Base-by-base conservation (phyloP, 2,329 filamentous ascomycete species). In the Arthrinium puccinioides region DNA sequence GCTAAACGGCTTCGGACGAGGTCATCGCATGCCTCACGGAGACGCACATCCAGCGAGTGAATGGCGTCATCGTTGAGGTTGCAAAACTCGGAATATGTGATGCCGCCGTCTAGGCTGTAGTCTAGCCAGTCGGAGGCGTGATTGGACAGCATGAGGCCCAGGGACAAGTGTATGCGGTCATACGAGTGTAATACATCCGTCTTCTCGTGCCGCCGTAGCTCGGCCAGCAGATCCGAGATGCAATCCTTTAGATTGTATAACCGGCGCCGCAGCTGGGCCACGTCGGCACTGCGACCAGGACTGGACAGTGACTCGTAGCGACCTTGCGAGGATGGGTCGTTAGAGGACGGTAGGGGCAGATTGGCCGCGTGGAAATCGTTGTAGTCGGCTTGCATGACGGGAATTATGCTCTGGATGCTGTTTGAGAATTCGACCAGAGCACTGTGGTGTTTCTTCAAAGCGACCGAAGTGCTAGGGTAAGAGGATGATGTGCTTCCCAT, bases 171-270 rank as follows among this genome's bases (percentile, higher is more conserved):
- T 24, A 46, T 47, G 5, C 23, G 29, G n/a, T 32, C 28, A 21
- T 50, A 46, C 4, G 45, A 44, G 8, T 15, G 13, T n/a, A n/a
- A n/a, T n/a, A n/a, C n/a, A n/a, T n/a, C n/a, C n/a, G n/a, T n/a
- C n/a, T n/a, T n/a, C n/a, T n/a, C n/a, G n/a, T n/a, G n/a, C n/a
- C n/a, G n/a, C n/a, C n/a, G n/a, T n/a, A n/a, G n/a, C 14, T 34
- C 23, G 1, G 35, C 24, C 13, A 41, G 21, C 4, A 23, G 14
- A 6, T 21, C n/a, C 10, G 40, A 39, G 6, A 56, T 39, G 21
- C 48, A 40, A 29, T 54, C 49, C 41, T 47, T 49, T 21, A 56
- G 39, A 2, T 19, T 19, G 32, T 50, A 54, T 10, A 55, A 23
- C 20, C 44, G 46, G 28, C 39, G 39, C n/a, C 47, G 47, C 14